These are phyloP conservation scores for Rhododendron vialii DNA, from an alignment of 148 eudicot species.

Conservation along the genomic window DNA sequence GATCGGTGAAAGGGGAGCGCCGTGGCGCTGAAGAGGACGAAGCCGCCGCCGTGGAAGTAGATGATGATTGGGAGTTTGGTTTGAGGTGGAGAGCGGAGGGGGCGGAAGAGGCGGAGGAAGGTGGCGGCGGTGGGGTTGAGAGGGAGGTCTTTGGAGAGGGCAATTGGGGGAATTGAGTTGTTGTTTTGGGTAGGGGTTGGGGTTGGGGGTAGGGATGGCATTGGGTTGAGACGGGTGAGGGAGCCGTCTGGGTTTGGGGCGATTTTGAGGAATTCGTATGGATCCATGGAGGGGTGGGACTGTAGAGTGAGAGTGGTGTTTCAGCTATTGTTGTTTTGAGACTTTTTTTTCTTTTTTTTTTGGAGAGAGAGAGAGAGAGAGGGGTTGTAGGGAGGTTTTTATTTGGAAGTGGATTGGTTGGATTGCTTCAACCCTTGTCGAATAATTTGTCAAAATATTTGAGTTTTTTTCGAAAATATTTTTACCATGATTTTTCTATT, in stretches of 20 bases:
- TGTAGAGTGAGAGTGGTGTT: background rate
- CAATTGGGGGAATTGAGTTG: background rate
- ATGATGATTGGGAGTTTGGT: slow-evolving; percentile 54
- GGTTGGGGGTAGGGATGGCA: slow-evolving; percentile 25
- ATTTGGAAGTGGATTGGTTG: too few species aligned
- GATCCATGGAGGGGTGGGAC: slow-evolving; percentile 30
- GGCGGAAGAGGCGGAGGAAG: slow-evolving; percentile 65
- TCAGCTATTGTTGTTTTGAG: background rate
- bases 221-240: slow-evolving; percentile 35
- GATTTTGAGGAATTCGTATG: slow-evolving; percentile 59
- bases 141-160: slow-evolving; percentile 63
- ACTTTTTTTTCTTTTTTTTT: too few species aligned
- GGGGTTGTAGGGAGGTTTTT: too few species aligned
- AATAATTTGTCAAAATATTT: too few species aligned
- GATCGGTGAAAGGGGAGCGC: slow-evolving; percentile 47
- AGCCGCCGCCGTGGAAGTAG: slow-evolving; percentile 82
- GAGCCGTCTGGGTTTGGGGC: slow-evolving; percentile 66
- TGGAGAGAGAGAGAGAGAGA: too few species aligned
- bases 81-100: slow-evolving; percentile 17
- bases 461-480: too few species aligned
- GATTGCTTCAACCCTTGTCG: too few species aligned
- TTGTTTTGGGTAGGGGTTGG: slow-evolving; percentile 1
- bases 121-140: slow-evolving; percentile 45
- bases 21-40: slow-evolving; percentile 56
- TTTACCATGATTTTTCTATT: too few species aligned